Conservation (phyloP, 2,329 filamentous ascomycete genomes). For the Calonectria montana region DNA sequence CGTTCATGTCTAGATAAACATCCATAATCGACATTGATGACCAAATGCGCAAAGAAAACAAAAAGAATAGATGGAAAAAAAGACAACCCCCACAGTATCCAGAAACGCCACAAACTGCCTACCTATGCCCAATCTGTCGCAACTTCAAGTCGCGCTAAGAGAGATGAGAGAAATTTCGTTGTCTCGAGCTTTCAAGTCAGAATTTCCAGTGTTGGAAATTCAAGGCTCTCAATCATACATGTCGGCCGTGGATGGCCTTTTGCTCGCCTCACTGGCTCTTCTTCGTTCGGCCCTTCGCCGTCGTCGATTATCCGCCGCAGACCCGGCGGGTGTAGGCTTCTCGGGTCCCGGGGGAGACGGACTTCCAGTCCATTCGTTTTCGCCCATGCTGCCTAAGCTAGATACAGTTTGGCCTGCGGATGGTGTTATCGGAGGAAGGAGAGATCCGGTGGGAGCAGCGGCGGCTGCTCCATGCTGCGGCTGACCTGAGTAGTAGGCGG, state of each 20-base stretch:
- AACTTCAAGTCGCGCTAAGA: background rate
- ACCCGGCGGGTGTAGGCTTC: constrained; percentile 50
- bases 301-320: constrained; percentile 60
- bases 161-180: constrained; percentile 13
- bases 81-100: constrained; percentile 26
- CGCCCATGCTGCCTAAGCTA: constrained; percentile 57
- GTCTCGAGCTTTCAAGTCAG: constrained; percentile 20
- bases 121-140: constrained; percentile 14
- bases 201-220: background rate
- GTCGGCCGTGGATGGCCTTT: constrained; percentile 47
- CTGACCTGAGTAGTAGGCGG: constrained; percentile 70
- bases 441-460: constrained; percentile 9
- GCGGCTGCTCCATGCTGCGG: constrained; percentile 55
- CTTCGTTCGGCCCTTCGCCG: constrained; percentile 67
- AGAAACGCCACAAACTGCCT: constrained; percentile 37
- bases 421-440: constrained; percentile 33
- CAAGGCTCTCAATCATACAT: constrained; percentile 50
- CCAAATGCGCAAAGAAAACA: constrained; percentile 29
- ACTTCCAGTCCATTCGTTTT: constrained; percentile 65
- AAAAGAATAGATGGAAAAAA: constrained; percentile 22
- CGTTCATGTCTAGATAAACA: constrained; percentile 40
- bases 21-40: constrained; percentile 33
- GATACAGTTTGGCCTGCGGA: constrained; percentile 57
- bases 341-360: constrained; percentile 55
- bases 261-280: constrained; percentile 48